Base-by-base conservation (phyloP, 2,329 filamentous ascomycete species). In the Penicillium hesseltinei region DNA sequence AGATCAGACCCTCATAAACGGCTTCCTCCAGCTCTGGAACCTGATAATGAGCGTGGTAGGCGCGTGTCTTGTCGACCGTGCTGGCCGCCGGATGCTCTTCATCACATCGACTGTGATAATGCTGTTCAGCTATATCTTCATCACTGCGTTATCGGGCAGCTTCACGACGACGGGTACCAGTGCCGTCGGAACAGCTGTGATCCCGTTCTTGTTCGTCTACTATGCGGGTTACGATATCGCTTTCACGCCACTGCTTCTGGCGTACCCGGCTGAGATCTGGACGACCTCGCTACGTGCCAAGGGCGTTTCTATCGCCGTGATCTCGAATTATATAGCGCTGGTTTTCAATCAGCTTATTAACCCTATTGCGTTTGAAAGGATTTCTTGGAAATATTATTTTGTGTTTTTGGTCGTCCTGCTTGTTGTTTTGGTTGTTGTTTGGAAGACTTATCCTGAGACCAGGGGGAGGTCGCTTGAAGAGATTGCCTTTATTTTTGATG, bases 131-230 rank as follows among this genome's bases (percentile, higher is more conserved):
- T 63, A 62, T 36, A 54, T 63, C 13, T 47, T 60, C n/a, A 58
- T 63, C 25, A 69, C 69, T 1, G 69, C 62, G 0, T 51, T 72
- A 0, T 68, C 64, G 0, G 69, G 61, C 0, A 56, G 57, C 3
- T 71, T 70, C 53, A 52, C 61, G 0, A 36, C 57, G 1, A 65
- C 60, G 2, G 38, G 36, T 1, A 48, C 54, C 4, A 35, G 50
- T 1, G 54, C 57, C 2, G 62, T 61, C 0, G 70, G 70, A 7
- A 66, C 59, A 4, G 67, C 67, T 1, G 69, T 70, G 2, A 66
- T 72, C 11, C 66, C 68, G 1, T 65, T 71, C 27, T 51, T 72
- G 5, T 72, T 70, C 38, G 58, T 69, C 29, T 71, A 65, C 58
- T 69, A 67, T 38, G 64, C 64, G 0, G 66, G 65, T 8, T 69